Evolutionary conservation across 176 grass and related monocot genomes (phyloP).

Genomic region (Rhipidocladum racemiflorum): DNA sequence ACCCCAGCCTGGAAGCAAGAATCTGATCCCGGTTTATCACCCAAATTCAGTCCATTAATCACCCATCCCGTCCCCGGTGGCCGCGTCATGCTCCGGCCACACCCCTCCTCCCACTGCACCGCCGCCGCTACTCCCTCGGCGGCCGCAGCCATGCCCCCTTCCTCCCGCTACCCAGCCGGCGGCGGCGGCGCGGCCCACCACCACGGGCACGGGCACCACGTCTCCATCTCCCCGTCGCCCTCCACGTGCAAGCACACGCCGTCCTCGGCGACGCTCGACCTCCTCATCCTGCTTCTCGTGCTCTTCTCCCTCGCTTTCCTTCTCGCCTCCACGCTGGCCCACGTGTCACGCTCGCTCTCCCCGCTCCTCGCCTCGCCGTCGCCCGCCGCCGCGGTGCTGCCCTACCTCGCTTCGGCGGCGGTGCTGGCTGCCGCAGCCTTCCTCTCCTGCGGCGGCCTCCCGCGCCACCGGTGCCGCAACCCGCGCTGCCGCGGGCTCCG

Average conservation of each 20-base stretch:
- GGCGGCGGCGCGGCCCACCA: slow-evolving; percentile 20
- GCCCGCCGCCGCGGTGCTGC: slow-evolving; percentile 26
- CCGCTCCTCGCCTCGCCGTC: slow-evolving; percentile 52
- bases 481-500: slow-evolving; percentile 65
- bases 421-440: slow-evolving; percentile 41
- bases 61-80: slow-evolving; percentile 18
- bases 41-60: slow-evolving; percentile 16
- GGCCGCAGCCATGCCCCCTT: slow-evolving; percentile 28
- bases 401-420: slow-evolving; percentile 40
- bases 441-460: slow-evolving; percentile 52
- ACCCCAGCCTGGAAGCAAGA: slow-evolving; percentile 32
- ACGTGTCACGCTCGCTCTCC: slow-evolving; percentile 57
- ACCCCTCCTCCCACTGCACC: slow-evolving; percentile 31
- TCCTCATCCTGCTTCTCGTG: slow-evolving; percentile 85
- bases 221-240: slow-evolving; percentile 40
- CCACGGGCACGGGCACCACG: not conserved
- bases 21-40: slow-evolving; percentile 41
- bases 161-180: slow-evolving; percentile 20
- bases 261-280: slow-evolving; percentile 83
- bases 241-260: slow-evolving; percentile 69
- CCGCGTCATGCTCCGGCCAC: slow-evolving; percentile 59
- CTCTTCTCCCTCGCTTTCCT: slow-evolving; percentile 80
- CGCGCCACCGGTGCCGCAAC: slow-evolving; percentile 69
- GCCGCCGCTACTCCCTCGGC: not conserved
- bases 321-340: slow-evolving; percentile 61